phyloP scores from a whole-genome alignment of 371 early-diverging fungal species.

The Entomophthora muscae region DNA sequence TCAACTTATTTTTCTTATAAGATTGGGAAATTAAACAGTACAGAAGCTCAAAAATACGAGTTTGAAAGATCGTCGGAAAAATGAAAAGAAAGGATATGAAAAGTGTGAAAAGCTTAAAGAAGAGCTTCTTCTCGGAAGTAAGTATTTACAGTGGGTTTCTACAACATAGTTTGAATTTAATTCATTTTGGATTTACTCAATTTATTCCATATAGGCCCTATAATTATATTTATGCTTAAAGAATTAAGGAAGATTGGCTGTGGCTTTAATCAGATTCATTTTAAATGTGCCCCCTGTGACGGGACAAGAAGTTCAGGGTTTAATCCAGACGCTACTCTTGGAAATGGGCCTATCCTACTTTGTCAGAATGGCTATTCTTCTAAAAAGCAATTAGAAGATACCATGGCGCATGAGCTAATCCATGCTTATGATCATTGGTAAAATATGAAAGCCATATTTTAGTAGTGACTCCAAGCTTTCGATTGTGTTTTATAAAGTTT shows the following conservation, averaged over 20 bases:
- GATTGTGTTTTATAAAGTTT: background rate
- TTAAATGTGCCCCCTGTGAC: constrained; percentile 69
- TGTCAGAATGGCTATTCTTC: constrained; percentile 63
- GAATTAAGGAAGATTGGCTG: constrained; percentile 50
- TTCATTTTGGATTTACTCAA: background rate
- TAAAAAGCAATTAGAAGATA: constrained; percentile 64
- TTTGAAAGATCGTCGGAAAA: background rate
- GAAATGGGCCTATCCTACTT: constrained; percentile 30
- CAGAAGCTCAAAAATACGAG: constrained; percentile 9
- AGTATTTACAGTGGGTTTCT: background rate
- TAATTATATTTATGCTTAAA: constrained; percentile 69
- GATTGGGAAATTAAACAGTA: constrained; percentile 8
- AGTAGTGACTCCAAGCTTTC: background rate
- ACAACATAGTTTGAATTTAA: background rate
- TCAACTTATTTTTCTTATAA: constrained; percentile 12
- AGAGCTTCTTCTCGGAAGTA: constrained; percentile 11
- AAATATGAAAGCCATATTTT: background rate
- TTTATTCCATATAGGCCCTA: constrained; percentile 33
- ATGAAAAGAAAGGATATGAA: constrained; percentile 7
- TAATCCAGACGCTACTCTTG: constrained; percentile 27
- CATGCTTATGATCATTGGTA: constrained; percentile 79
- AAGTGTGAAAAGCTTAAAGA: constrained; percentile 13
- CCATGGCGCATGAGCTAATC: constrained; percentile 90
- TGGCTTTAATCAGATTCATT: constrained; percentile 29
- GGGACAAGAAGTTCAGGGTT: constrained; percentile 63